Base-by-base conservation (phyloP, 768 basidiomycete genomes). In the Chiua virens region DNA sequence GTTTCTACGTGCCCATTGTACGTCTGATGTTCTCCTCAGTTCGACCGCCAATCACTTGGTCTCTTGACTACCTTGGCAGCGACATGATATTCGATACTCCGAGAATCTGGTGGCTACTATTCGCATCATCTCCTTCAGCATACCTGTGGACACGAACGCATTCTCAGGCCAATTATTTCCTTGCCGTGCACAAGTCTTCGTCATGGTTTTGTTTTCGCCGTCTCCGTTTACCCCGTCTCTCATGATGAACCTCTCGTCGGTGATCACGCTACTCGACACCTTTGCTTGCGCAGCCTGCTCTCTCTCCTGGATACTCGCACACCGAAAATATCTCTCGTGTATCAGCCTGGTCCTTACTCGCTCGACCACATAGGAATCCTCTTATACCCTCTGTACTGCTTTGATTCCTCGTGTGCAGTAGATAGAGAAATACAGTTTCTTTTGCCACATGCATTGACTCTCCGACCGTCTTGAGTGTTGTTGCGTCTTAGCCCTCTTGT, bases 371-470 rank as follows among this genome's bases (percentile, higher is more conserved):
- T 52, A 48, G 45, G 32, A 25, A 49, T 18, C 36, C 46, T 22
- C 51, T 45, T 38, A 50, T 42, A 23, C 45, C 38, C 46, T 52
- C 42, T 68, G 54, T 68, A 59, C 49, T 47, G 49, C 50, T 48
- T 54, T 59, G 45, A 42, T 58, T 51, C 55, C 50, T 61, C 59
- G 45, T 69, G 65, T 71, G 64, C 50, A 49, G 42, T 71, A 69
- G 56, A 65, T 69, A 65, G 57, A 49, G 58, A 70, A 71, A 69
- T 69, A 69, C 55, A 69, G 59, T 70, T 67, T 64, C 60, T 69
- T 69, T 69, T 68, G 72, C 69, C 70, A 73, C 69, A 70, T 66
- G 66, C 73, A 70, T 79, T 79, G 75, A 79, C 77, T 79, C 78
- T 79, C 79, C 78, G 78, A 79, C 30, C 78, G 61, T 64, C 68